Evolutionary conservation across 2,329 filamentous ascomycete genomes (phyloP), one percentile per base, ranked within the genome.

Genomic region (Coleophoma cylindrospora): DNA sequence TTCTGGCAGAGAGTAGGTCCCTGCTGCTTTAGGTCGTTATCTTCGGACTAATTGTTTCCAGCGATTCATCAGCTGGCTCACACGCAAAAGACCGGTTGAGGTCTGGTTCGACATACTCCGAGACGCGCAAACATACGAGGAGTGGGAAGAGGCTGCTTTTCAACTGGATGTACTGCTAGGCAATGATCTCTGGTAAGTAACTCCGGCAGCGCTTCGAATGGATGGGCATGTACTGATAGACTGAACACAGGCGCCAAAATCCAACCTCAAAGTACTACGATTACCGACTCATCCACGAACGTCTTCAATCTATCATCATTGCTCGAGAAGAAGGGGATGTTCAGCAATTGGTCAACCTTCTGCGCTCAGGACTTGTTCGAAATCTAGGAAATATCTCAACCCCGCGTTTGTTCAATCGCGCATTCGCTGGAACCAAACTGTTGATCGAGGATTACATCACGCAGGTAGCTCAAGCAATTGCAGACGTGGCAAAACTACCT

Each of bases 311-410:
- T 38, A 80, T 95, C 51, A 79, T 84, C 54, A 75, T 77, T 45
- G 85, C 86, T 6, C 80, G 86, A 33, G 83, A 88, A 59, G 77
- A 83, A 41, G 81, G 82, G 56, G 86, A 95, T 66, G 78, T 91
- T 40, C 76, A 89, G 50, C 79, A 81, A 14, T 74, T 96, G 8
- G 83, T 91, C 52, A 91, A 91, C 63, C 77, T 95, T 15, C 75
- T 96, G 37, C 85, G 90, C 22, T 90, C 89, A 13, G 90, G 83
- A 3, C 74, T 87, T 15, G 80, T 95, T 32, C 83, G 91, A 34
- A 96, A 96, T 62, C 74, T 95, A n/a, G 91, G 90, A 51, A 95
- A 95, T 65, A 95, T 96, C 59, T 89, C 89, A 1, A 81, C 86
- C 1, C 83, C 89, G 2, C 84, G 84, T 55, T 74, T 96, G 1